Percentiles rank a stretch among this genome's conserved stretches.
Evolutionary conservation across 805 yeast genomes (phyloP).

Genomic region (Kluyveromyces nonfermentans): DNA sequence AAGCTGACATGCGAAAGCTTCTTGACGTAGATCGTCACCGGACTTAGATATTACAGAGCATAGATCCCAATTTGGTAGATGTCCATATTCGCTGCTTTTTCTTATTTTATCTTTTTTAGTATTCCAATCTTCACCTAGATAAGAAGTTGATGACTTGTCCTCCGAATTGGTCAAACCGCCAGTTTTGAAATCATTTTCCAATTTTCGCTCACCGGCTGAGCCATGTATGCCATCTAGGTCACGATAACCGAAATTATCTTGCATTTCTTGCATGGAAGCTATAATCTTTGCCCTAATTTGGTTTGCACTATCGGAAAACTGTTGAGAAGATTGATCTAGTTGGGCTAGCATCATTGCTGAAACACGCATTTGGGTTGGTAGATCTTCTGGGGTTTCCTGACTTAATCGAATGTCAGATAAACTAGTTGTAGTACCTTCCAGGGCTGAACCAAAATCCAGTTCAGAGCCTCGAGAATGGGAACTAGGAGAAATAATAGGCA

Average conservation of each 20-base stretch:
- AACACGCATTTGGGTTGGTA: conserved; percentile 90
- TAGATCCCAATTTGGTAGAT: conserved; percentile 84
- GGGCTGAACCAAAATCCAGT: conserved; percentile 29
- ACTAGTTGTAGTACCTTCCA: conserved; percentile 20
- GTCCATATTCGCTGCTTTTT: conserved; percentile 71
- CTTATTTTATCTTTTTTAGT: conserved; percentile 74
- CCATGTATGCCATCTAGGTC: conserved; percentile 47
- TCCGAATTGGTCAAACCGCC: conserved; percentile 49
- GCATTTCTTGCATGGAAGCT: conserved; percentile 67
- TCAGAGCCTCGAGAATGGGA: conserved; percentile 31
- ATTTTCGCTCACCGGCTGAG: conserved; percentile 81
- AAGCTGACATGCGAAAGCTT: conserved; percentile 94
- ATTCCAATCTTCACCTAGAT: conserved; percentile 89
- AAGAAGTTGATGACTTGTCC: conserved; percentile 32
- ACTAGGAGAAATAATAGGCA: conserved; percentile 32
- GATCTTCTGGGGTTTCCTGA: conserved; percentile 34
- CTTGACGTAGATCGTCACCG: conserved; percentile 92
- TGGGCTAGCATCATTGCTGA: conserved; percentile 94
- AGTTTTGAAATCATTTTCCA: conserved; percentile 85
- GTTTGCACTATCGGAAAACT: conserved; percentile 38
- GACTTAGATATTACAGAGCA: conserved; percentile 94
- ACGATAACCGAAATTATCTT: conserved; percentile 49
- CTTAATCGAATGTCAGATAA: conserved; percentile 11
- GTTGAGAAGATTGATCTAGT: conserved; percentile 54
- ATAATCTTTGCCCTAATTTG: conserved; percentile 66